phyloP scores from a whole-genome alignment of 495 filamentous ascomycete species.

The Lasiosphaeria miniovina region DNA sequence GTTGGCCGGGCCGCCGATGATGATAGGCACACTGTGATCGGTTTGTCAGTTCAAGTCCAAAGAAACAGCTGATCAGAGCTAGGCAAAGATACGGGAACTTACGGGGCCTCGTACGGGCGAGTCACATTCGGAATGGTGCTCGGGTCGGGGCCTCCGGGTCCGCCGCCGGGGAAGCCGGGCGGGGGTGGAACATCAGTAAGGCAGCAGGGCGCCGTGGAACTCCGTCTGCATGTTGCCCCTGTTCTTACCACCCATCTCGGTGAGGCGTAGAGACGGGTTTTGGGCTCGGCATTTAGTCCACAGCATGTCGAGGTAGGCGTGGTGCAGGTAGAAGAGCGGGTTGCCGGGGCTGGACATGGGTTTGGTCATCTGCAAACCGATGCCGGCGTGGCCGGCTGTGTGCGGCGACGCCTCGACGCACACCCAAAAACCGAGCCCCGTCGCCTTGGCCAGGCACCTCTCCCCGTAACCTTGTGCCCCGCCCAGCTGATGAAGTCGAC shows the following conservation, averaged over 20 bases:
- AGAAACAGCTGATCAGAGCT: too few relatives aligned
- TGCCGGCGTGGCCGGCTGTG: constrained; percentile 36
- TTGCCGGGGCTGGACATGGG: constrained; percentile 35
- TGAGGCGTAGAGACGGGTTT: constrained; percentile 26
- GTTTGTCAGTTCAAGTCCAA: too few relatives aligned
- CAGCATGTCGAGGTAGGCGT: constrained; percentile 48
- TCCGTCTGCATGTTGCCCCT: too few relatives aligned
- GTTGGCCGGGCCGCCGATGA: too few relatives aligned
- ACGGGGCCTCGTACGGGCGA: too few relatives aligned
- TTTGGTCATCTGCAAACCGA: constrained; percentile 37
- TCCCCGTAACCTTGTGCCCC: background rate
- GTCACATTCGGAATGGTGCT: too few relatives aligned
- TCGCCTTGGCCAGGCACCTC: background rate
- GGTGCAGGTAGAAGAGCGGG: constrained; percentile 52
- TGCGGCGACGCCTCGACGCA: constrained; percentile 42
- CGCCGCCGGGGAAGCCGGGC: too few relatives aligned
- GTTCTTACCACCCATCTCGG: constrained; percentile 28
- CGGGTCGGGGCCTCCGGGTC: too few relatives aligned
- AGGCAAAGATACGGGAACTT: too few relatives aligned
- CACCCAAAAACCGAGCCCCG: constrained; percentile 30
- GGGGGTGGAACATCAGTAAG: too few relatives aligned
- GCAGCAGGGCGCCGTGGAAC: too few relatives aligned
- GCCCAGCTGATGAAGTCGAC: constrained; percentile 21
- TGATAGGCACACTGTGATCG: too few relatives aligned
- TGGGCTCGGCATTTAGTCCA: constrained; percentile 50